phyloP scores from a whole-genome alignment of 148 eudicot genomes.

The Chenopodium formosanum region DNA sequence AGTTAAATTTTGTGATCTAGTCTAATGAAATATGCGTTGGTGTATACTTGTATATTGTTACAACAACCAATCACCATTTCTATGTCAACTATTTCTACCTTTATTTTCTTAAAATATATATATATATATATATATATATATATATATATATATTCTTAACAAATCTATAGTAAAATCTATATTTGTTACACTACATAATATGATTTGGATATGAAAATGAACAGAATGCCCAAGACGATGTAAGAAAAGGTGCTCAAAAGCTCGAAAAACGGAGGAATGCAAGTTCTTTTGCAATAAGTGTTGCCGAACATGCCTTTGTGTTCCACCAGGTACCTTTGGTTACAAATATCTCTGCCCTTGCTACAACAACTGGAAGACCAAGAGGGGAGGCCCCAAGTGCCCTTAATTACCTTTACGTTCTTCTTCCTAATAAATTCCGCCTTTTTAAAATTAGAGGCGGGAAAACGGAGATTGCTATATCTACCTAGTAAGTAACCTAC shows the following conservation, averaged over 20 bases:
- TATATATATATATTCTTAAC: background rate
- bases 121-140: too few species aligned
- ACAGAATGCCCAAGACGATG: slow-evolving; percentile 37
- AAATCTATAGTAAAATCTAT: too few species aligned
- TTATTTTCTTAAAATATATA: too few species aligned
- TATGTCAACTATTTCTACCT: too few species aligned
- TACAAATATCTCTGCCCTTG: slow-evolving; percentile 44
- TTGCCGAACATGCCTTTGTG: slow-evolving; percentile 48
- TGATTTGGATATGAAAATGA: background rate
- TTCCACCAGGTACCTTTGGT: slow-evolving; percentile 47
- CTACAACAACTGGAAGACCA: slow-evolving; percentile 67
- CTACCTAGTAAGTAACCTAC: too few species aligned
- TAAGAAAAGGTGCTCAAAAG: slow-evolving; percentile 19
- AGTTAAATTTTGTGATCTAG: too few species aligned
- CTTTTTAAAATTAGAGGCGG: background rate
- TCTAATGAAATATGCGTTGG: too few species aligned
- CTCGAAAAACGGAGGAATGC: slow-evolving; percentile 33
- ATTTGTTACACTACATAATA: background rate
- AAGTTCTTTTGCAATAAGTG: slow-evolving; percentile 47
- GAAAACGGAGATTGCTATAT: too few species aligned
- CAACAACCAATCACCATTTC: too few species aligned
- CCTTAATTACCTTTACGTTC: slow-evolving; percentile 27
- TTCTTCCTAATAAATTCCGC: background rate
- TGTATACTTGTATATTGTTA: too few species aligned
- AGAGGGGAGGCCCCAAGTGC: slow-evolving; percentile 51